phyloP scores from a whole-genome alignment of 306 rosid species.

The Cercis canadensis region DNA sequence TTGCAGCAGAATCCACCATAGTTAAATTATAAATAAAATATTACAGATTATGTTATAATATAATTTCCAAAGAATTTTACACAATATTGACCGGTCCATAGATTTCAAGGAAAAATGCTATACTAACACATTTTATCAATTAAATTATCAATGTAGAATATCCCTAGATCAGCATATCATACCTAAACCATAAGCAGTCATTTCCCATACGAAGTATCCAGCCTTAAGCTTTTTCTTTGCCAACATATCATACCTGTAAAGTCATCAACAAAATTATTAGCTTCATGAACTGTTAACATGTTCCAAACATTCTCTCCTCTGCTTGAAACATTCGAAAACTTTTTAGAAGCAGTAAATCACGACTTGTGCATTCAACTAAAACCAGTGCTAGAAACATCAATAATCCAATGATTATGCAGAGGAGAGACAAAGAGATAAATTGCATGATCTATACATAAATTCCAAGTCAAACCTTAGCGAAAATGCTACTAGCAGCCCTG shows the following conservation, averaged over 20 bases:
- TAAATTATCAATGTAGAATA: conserved; percentile 15
- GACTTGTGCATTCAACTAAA: neutral
- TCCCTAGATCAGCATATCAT: conserved; percentile 39
- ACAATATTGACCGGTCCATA: too few species aligned
- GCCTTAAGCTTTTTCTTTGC: conserved; percentile 77
- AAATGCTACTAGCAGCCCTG: conserved; percentile 94
- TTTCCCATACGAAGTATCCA: conserved; percentile 96
- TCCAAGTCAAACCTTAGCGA: conserved; percentile 73
- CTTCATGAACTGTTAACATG: conserved; percentile 20
- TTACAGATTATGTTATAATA: neutral
- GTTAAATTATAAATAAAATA: conserved; percentile 7
- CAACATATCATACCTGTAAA: conserved; percentile 90
- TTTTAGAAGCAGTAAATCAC: conserved; percentile 4
- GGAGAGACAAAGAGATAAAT: neutral
- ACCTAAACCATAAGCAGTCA: conserved; percentile 99
- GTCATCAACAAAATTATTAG: conserved; percentile 31
- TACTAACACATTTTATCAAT: too few species aligned
- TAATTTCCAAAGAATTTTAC: too few species aligned
- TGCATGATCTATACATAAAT: conserved; percentile 28
- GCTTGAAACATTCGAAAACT: neutral
- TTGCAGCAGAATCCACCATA: neutral
- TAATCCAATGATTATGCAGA: conserved; percentile 4
- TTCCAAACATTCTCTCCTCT: conserved; percentile 17
- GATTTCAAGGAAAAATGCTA: conserved; percentile 17
- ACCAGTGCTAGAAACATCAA: neutral